Conservation (phyloP, 148 eudicot genomes). For the Selenicereus undatus region DNA sequence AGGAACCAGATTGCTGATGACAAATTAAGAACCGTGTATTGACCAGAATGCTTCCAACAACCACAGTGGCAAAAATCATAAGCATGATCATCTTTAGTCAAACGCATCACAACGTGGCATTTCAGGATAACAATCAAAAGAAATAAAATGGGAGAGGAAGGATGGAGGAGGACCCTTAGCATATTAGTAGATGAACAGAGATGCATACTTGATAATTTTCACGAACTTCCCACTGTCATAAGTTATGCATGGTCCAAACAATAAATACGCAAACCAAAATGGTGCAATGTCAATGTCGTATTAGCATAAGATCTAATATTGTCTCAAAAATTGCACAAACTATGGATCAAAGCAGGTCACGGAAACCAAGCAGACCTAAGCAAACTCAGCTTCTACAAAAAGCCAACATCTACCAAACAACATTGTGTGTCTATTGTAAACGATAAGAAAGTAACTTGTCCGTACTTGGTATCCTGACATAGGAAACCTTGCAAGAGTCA, state of each 20-base stretch:
- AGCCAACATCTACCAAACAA: not conserved
- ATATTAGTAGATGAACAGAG: not conserved
- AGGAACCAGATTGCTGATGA: not conserved
- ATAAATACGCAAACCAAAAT: too few species aligned
- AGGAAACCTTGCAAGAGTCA: too few species aligned
- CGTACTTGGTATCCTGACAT: not conserved
- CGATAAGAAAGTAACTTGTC: too few species aligned
- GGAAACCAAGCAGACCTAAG: not conserved
- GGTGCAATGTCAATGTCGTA: not conserved
- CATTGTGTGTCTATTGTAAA: too few species aligned
- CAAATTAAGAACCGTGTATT: not conserved
- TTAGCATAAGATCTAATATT: not conserved
- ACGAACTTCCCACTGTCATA: not conserved
- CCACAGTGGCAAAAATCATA: not conserved
- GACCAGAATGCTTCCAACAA: not conserved
- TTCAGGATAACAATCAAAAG: constrained; percentile 1
- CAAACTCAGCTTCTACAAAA: not conserved
- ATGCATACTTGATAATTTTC: not conserved
- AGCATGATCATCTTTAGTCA: not conserved
- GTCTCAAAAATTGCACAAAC: not conserved
- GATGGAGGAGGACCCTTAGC: not conserved
- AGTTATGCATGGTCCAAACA: not conserved
- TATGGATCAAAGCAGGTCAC: not conserved
- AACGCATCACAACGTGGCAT: not conserved
- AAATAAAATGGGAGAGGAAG: not conserved